Conservation (phyloP, 352 stramenopile species). For the Pilasporangium apinafurcum region DNA sequence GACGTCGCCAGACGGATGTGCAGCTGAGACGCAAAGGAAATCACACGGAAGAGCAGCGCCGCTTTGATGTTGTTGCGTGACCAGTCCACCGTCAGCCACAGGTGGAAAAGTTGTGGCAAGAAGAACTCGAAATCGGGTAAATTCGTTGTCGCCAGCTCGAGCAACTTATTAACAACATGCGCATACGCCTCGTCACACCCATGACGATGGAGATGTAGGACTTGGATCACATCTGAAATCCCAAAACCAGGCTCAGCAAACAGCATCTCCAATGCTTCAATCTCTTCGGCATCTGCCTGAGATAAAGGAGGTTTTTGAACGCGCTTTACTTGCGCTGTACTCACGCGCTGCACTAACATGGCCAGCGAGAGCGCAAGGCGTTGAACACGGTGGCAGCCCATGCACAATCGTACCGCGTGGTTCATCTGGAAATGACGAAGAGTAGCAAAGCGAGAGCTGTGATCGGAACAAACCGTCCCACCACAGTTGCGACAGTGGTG, state of each 20-base stretch:
- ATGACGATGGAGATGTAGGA: slow-evolving; percentile 76
- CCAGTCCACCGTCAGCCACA: slow-evolving; percentile 81
- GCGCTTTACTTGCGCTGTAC: slow-evolving; percentile 33
- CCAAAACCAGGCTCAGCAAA: slow-evolving; percentile 51
- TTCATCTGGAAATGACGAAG: slow-evolving; percentile 62
- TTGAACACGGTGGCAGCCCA: slow-evolving; percentile 70
- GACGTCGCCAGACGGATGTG: slow-evolving; percentile 75
- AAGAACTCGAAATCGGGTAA: slow-evolving; percentile 84
- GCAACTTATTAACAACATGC: slow-evolving; percentile 59
- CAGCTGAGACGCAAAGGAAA: slow-evolving; percentile 62
- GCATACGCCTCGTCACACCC: slow-evolving; percentile 69
- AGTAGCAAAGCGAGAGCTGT: slow-evolving; percentile 66
- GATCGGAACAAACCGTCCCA: slow-evolving; percentile 71
- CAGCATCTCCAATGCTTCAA: slow-evolving; percentile 41
- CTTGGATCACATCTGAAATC: slow-evolving; percentile 75
- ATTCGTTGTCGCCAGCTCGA: slow-evolving; percentile 54
- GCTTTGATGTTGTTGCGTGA: slow-evolving; percentile 69
- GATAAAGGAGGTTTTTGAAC: slow-evolving; percentile 25
- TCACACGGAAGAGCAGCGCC: slow-evolving; percentile 62
- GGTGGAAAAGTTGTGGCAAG: slow-evolving; percentile 75
- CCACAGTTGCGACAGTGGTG: slow-evolving; percentile 82
- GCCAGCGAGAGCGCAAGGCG: slow-evolving; percentile 55
- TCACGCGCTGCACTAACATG: slow-evolving; percentile 61
- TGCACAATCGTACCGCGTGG: slow-evolving; percentile 57
- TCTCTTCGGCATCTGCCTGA: slow-evolving; percentile 54